These are phyloP conservation scores for Penicillium odoratum DNA, from an alignment of 495 filamentous ascomycete species.

Conservation along the genomic window DNA sequence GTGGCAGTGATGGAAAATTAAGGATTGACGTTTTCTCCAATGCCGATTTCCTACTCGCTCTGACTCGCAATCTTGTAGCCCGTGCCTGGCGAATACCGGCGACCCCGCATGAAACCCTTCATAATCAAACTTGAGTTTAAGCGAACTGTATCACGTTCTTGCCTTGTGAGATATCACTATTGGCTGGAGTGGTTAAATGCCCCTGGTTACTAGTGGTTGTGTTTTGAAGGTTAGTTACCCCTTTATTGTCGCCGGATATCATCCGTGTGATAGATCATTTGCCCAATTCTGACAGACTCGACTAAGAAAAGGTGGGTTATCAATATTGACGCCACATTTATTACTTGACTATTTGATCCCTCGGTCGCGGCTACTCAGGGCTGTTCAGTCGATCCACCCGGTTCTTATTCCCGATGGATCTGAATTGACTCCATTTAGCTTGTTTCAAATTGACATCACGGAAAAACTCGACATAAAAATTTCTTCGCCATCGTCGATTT, in stretches of 20 bases:
- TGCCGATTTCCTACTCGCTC: background rate
- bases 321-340: background rate
- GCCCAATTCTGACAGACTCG: no score
- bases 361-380: background rate
- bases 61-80: background rate
- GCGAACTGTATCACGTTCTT: background rate
- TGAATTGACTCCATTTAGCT: background rate
- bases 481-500: background rate
- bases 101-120: background rate
- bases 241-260: background rate
- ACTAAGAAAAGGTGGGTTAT: background rate
- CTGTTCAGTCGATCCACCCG: background rate
- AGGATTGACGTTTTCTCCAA: slow-evolving; percentile 1
- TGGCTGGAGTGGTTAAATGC: no score
- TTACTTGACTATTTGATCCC: background rate
- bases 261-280: background rate
- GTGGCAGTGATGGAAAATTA: slow-evolving; percentile 12
- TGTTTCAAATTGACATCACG: slow-evolving; percentile 5
- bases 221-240: background rate
- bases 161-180: background rate
- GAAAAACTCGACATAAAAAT: background rate
- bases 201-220: background rate
- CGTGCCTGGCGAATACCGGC: slow-evolving; percentile 1
- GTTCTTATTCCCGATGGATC: slow-evolving; percentile 6
- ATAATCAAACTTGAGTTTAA: background rate